Percentiles rank a stretch among this genome's conserved stretches.
Conservation (phyloP, 108 stramenopile species). For the Nitzschia sp. region DNA sequence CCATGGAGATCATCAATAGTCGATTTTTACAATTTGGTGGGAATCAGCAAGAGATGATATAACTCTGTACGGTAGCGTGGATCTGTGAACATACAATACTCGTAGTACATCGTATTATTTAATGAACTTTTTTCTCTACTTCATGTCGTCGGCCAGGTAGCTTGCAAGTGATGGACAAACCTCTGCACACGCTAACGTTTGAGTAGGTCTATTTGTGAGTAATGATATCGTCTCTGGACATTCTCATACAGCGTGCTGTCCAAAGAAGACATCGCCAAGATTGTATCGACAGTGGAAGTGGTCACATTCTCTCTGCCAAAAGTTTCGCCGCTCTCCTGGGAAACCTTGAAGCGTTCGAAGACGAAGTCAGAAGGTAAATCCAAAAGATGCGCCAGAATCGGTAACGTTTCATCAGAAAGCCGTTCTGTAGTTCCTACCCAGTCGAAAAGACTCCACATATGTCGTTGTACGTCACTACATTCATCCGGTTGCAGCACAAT, state of each 20-base stretch:
- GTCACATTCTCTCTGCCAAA: conserved; percentile 21
- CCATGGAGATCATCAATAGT: no score
- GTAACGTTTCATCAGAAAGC: conserved; percentile 26
- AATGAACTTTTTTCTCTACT: no score
- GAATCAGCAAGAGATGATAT: no score
- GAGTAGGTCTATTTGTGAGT: not conserved
- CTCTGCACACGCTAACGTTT: no score
- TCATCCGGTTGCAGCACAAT: conserved; percentile 4
- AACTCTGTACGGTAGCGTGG: no score
- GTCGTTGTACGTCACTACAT: conserved; percentile 11
- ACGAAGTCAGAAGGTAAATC: conserved; percentile 2
- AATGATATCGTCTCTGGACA: conserved; percentile 1
- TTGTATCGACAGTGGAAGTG: conserved; percentile 1
- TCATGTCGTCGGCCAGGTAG: no score
- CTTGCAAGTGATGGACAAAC: no score
- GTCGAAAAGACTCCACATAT: conserved; percentile 22
- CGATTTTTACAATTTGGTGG: no score
- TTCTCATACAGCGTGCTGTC: conserved; percentile 21
- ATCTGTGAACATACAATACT: no score
- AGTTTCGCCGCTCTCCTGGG: not conserved
- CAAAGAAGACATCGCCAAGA: conserved; percentile 22
- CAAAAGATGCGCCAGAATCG: conserved; percentile 17
- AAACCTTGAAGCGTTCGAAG: conserved; percentile 17
- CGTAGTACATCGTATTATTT: no score
- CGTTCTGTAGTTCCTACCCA: conserved; percentile 38